Conservation (phyloP, 2,329 filamentous ascomycete genomes). For the Chaetomium sp. region DNA sequence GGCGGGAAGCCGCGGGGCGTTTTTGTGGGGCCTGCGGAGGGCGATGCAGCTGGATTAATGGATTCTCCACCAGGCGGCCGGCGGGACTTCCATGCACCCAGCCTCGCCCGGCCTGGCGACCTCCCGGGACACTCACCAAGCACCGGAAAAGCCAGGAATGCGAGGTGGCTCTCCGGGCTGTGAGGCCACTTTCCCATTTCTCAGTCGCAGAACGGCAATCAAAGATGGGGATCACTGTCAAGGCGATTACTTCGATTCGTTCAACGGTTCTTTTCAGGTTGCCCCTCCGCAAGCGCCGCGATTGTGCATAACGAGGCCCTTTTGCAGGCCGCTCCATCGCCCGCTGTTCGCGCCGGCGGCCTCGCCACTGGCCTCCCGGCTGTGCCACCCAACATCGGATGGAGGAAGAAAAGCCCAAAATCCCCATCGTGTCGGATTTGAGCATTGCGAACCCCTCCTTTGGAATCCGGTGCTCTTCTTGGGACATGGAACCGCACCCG, state of each 20-base stretch:
- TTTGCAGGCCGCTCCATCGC: neutral
- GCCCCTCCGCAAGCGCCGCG: conserved; percentile 1
- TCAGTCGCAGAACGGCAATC: neutral
- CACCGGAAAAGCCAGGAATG: neutral
- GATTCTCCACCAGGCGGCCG: conserved; percentile 10
- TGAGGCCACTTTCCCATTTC: neutral
- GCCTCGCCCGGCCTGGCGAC: conserved; percentile 13
- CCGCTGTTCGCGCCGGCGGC: conserved; percentile 2
- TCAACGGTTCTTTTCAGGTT: neutral
- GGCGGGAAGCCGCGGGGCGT: conserved; percentile 20
- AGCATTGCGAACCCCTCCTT: neutral
- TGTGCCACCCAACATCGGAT: neutral
- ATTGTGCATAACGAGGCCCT: conserved; percentile 14
- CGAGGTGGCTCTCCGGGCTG: neutral
- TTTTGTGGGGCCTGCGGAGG: conserved; percentile 16
- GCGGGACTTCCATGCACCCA: conserved; percentile 12
- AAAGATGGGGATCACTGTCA: neutral
- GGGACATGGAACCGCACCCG: neutral
- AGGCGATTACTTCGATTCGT: neutral
- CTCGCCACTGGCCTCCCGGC: conserved; percentile 15
- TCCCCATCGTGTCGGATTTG: neutral
- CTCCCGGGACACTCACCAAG: neutral
- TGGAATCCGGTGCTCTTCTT: neutral
- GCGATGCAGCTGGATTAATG: conserved; percentile 10
- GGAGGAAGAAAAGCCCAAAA: neutral